phyloP scores from a whole-genome alignment of 2,329 filamentous ascomycete species.

The Penicillium sp. region DNA sequence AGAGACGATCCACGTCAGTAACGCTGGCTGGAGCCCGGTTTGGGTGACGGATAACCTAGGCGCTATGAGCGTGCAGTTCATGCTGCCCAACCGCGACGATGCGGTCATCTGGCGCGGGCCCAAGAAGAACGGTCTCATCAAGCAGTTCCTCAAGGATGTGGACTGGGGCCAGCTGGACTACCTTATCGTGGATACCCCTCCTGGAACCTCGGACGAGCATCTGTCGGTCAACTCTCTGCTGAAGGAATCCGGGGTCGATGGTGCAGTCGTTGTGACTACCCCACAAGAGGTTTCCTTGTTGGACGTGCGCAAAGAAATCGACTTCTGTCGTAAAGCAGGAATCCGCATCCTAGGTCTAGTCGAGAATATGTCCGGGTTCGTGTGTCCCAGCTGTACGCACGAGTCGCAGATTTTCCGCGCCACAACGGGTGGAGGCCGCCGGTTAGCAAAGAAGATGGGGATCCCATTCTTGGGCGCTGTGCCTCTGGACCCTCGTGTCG shows the following conservation, averaged over 20 bases:
- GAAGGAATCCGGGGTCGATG: conserved; percentile 87
- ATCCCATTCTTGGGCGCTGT: conserved; percentile 89
- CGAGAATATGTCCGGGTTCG: conserved; percentile 97
- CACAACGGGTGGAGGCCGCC: conserved; percentile 81
- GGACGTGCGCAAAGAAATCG: conserved; percentile 95
- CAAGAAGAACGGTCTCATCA: conserved; percentile 98
- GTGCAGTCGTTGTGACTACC: conserved; percentile 89
- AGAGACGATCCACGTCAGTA: conserved; percentile 90
- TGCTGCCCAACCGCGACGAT: conserved; percentile 90
- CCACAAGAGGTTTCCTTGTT: conserved; percentile 91
- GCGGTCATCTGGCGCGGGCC: conserved; percentile 96
- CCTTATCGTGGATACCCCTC: conserved; percentile 89
- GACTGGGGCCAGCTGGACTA: conserved; percentile 97
- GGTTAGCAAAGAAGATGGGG: conserved; percentile 78
- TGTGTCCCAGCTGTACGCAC: conserved; percentile 87
- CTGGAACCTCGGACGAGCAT: conserved; percentile 93
- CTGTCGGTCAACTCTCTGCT: conserved; percentile 89
- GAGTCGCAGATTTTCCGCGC: conserved; percentile 81
- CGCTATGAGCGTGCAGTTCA: conserved; percentile 98
- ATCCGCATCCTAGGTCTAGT: conserved; percentile 86
- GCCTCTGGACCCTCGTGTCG: conserved; percentile 87
- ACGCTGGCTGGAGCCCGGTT: conserved; percentile 87
- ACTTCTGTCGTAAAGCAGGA: conserved; percentile 93
- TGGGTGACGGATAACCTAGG: conserved; percentile 93
- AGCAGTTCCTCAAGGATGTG: conserved; percentile 96